A percentile compares a stretch with the other conserved stretches of the same genome.
These are phyloP conservation scores for Melaleuca alternifolia DNA, from an alignment of 345 rosid genomes.

Conservation along the genomic window DNA sequence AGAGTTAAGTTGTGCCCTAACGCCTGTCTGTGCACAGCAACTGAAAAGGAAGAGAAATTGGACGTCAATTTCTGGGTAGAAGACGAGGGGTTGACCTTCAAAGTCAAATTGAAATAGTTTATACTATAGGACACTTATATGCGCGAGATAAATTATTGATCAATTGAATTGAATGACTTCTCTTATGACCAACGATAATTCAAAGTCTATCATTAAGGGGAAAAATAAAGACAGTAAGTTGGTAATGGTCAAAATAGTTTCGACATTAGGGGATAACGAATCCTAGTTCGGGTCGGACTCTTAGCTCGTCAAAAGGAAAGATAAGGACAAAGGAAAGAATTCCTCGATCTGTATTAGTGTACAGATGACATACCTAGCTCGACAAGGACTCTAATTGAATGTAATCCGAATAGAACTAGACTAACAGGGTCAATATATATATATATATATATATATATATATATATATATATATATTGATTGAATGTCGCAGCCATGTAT, in stretches of 20 bases:
- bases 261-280: not conserved
- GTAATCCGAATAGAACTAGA: not conserved
- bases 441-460: not conserved
- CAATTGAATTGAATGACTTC: not conserved
- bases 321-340: not conserved
- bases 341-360: not conserved
- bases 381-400: not conserved
- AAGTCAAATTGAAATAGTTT: not conserved
- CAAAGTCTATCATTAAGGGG: too few relatives aligned
- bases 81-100: not conserved
- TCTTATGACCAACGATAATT: not conserved
- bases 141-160: not conserved
- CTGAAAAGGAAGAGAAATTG: not conserved
- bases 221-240: not conserved
- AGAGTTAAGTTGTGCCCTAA: too few relatives aligned
- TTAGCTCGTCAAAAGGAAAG: not conserved
- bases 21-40: not conserved
- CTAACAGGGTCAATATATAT: not conserved
- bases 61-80: not conserved
- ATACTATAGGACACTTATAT: too few relatives aligned
- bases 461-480: not conserved
- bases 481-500: not conserved
- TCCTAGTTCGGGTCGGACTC: not conserved
- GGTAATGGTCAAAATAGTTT: not conserved
- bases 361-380: not conserved